Evolutionary conservation across 75 land plant genomes (phyloP).

Genomic region (Isoetes taiwanensis): DNA sequence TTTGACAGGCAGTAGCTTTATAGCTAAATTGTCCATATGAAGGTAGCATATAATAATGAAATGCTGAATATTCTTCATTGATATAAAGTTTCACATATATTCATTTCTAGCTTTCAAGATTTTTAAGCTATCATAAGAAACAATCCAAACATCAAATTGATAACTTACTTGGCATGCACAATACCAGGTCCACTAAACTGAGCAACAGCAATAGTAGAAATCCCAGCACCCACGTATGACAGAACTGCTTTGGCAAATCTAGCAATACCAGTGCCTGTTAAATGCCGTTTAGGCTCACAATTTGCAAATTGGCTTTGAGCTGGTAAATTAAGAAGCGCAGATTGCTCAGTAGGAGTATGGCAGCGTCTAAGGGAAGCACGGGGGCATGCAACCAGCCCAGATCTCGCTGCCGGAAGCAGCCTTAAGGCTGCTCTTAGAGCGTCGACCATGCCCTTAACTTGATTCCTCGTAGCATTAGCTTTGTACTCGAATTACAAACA

Average conservation of each 20-base stretch:
- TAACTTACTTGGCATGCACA: conserved; percentile 5
- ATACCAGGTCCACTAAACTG: background rate
- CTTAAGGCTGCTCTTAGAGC: conserved; percentile 7
- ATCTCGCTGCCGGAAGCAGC: conserved; percentile 1
- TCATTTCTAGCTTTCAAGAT: no score
- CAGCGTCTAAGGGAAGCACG: conserved; percentile 1
- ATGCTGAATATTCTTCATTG: no score
- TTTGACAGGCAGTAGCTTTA: no score
- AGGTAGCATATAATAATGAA: no score
- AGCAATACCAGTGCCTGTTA: background rate
- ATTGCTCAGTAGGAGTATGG: background rate
- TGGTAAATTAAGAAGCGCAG: background rate
- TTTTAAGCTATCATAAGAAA: no score
- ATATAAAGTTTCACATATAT: no score
- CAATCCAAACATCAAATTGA: no score
- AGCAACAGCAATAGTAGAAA: background rate
- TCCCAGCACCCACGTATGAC: conserved; percentile 4
- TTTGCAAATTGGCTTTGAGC: background rate
- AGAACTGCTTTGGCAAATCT: conserved; percentile 1
- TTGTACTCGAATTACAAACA: no score
- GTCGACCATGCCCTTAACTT: background rate
- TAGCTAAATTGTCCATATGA: no score
- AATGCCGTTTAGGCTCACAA: background rate
- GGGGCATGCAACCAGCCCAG: background rate
- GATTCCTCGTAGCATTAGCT: background rate